Percentiles rank a stretch among this genome's conserved stretches.
Conservation (phyloP, 306 rosid genomes). For the Gynostemma pentaphyllum region DNA sequence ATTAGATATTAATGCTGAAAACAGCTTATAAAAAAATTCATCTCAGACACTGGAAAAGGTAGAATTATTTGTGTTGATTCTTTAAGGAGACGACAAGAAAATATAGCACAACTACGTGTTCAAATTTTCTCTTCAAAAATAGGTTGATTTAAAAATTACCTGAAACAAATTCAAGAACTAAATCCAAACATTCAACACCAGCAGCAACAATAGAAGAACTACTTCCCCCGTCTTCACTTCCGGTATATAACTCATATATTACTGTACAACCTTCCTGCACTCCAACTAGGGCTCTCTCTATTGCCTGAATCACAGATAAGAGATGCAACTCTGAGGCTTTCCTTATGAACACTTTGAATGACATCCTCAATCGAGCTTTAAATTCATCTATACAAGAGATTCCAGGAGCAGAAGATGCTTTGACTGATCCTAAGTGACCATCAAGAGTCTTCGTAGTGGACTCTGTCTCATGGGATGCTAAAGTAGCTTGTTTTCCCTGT, state of each 20-base stretch:
- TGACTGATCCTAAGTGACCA: slow-evolving; percentile 25
- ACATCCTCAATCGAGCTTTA: slow-evolving; percentile 51
- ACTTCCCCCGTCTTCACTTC: slow-evolving; percentile 47
- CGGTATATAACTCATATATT: slow-evolving; percentile 44
- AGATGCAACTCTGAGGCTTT: slow-evolving; percentile 59
- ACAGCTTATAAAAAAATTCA: background rate
- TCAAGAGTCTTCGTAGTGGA: slow-evolving; percentile 45
- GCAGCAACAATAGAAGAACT: slow-evolving; percentile 62
- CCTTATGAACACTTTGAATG: slow-evolving; percentile 56
- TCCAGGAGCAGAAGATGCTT: slow-evolving; percentile 33
- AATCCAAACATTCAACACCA: slow-evolving; percentile 70
- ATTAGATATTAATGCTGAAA: background rate
- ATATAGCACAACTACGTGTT: background rate
- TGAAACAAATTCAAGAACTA: slow-evolving; percentile 75
- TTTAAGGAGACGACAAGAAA: background rate
- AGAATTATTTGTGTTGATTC: background rate
- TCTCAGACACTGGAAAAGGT: background rate
- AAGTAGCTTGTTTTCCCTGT: slow-evolving; percentile 71
- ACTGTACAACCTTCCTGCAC: slow-evolving; percentile 36
- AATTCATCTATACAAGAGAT: slow-evolving; percentile 49
- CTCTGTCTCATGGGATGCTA: slow-evolving; percentile 58
- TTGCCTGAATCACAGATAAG: slow-evolving; percentile 53
- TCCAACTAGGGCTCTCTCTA: slow-evolving; percentile 79
- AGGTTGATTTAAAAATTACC: slow-evolving; percentile 36
- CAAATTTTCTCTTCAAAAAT: slow-evolving; percentile 7